phyloP scores from a whole-genome alignment of 2,329 filamentous ascomycete genomes.

The Ceratocystis ficicola region DNA sequence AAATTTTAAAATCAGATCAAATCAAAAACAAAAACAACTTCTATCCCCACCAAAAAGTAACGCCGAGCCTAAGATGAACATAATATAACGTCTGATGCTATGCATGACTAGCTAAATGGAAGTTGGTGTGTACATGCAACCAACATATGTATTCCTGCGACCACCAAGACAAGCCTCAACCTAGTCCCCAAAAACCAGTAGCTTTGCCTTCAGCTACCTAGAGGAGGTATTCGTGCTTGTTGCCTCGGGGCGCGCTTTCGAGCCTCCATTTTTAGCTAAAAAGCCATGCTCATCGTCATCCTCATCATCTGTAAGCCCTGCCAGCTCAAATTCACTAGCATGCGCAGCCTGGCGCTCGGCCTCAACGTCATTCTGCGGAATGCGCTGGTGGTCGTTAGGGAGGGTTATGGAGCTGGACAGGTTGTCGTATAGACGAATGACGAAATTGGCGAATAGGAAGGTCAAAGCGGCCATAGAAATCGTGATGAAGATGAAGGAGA shows the following conservation, averaged over 20 bases:
- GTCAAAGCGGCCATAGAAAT: conserved; percentile 82
- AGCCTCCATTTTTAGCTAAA: neutral
- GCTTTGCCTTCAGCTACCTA: no score
- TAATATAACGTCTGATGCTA: neutral
- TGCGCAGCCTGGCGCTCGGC: conserved; percentile 55
- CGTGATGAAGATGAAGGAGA: conserved; percentile 82
- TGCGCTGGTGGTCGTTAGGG: neutral
- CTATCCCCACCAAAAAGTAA: neutral
- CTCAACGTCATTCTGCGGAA: conserved; percentile 26
- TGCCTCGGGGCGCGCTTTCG: neutral
- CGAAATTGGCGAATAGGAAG: conserved; percentile 82
- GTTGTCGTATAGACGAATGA: conserved; percentile 71
- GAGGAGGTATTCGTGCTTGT: neutral
- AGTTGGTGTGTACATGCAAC: neutral
- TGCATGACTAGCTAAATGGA: neutral
- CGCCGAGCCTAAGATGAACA: neutral
- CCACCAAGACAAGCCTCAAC: neutral
- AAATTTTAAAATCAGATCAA: neutral
- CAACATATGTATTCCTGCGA: neutral
- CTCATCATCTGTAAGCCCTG: conserved; percentile 79
- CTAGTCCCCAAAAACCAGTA: neutral
- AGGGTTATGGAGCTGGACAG: conserved; percentile 30
- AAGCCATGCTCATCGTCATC: conserved; percentile 32
- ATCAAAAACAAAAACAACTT: neutral
- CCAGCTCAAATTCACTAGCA: conserved; percentile 86